Conservation (phyloP, 805 yeast genomes). For the Ogataea paraovalis region DNA sequence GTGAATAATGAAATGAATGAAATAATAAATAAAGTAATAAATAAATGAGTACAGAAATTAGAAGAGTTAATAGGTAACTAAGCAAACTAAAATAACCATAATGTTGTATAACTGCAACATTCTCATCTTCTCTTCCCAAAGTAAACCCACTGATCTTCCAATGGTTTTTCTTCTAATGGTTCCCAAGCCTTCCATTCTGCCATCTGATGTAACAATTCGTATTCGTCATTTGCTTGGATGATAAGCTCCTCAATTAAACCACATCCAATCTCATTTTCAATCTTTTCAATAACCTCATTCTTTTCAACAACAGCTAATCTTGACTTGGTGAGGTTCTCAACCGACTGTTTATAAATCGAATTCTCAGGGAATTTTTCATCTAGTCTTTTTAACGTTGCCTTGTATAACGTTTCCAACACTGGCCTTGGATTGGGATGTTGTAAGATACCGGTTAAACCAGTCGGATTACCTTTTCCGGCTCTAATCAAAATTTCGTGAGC, state of each 20-base stretch:
- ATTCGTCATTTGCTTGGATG: conserved; percentile 80
- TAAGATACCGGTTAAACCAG: conserved; percentile 74
- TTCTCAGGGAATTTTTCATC: conserved; percentile 61
- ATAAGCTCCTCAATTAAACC: conserved; percentile 82
- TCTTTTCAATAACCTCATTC: conserved; percentile 56
- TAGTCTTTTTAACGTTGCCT: conserved; percentile 59
- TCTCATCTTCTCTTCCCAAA: conserved; percentile 57
- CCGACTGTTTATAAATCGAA: conserved; percentile 73
- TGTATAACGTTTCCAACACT: conserved; percentile 65
- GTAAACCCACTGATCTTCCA: conserved; percentile 80
- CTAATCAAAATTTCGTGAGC: conserved; percentile 47
- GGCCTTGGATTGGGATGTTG: conserved; percentile 86
- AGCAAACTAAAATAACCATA: background rate
- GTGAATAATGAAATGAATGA: background rate
- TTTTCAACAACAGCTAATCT: conserved; percentile 64
- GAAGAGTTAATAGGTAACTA: background rate
- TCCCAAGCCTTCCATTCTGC: conserved; percentile 75
- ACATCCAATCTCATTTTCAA: conserved; percentile 72
- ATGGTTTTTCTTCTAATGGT: conserved; percentile 72
- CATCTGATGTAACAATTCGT: conserved; percentile 60
- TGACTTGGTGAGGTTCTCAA: conserved; percentile 64
- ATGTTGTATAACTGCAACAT: background rate
- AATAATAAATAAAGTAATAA: background rate
- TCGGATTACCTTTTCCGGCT: conserved; percentile 63
- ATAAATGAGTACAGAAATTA: background rate